Evolutionary conservation across 2,329 filamentous ascomycete genomes (phyloP).

Genomic region (Helicocarpus griseus): DNA sequence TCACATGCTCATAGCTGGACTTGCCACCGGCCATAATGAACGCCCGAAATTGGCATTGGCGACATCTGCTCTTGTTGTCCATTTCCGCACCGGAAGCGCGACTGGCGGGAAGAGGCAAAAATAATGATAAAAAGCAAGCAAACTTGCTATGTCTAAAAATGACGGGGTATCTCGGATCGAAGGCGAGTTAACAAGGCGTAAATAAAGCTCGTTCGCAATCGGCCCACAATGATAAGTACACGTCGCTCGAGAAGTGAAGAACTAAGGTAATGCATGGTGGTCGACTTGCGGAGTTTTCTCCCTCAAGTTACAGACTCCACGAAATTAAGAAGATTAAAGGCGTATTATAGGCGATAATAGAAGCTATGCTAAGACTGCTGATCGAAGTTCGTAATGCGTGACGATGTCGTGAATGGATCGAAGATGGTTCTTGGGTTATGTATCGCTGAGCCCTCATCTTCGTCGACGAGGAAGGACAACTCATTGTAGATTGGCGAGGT

Average conservation of each 20-base stretch:
- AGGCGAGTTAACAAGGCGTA: not conserved
- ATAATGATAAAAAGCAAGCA: constrained; percentile 2
- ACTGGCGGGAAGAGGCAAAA: not conserved
- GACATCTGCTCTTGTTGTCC: not conserved
- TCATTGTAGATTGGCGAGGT: not conserved
- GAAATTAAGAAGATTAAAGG: constrained; percentile 9
- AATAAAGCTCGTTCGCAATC: not conserved
- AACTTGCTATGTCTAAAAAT: constrained; percentile 5
- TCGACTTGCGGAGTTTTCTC: not conserved
- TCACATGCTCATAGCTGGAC: not conserved
- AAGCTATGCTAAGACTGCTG: constrained; percentile 8
- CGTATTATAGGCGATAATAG: constrained; percentile 8
- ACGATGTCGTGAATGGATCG: constrained; percentile 7
- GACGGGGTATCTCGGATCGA: constrained; percentile 6
- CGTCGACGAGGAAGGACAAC: not conserved
- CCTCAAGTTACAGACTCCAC: not conserved
- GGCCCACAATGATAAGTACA: not conserved
- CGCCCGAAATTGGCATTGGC: not conserved
- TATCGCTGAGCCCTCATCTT: not conserved
- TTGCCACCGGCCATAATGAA: not conserved
- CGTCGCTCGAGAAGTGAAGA: constrained; percentile 5
- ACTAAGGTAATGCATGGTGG: constrained; percentile 1
- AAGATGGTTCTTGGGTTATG: constrained; percentile 6
- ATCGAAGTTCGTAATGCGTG: constrained; percentile 10
- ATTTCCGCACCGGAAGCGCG: not conserved